phyloP scores from a whole-genome alignment of 768 basidiomycete genomes.

The Mycena latifolia region DNA sequence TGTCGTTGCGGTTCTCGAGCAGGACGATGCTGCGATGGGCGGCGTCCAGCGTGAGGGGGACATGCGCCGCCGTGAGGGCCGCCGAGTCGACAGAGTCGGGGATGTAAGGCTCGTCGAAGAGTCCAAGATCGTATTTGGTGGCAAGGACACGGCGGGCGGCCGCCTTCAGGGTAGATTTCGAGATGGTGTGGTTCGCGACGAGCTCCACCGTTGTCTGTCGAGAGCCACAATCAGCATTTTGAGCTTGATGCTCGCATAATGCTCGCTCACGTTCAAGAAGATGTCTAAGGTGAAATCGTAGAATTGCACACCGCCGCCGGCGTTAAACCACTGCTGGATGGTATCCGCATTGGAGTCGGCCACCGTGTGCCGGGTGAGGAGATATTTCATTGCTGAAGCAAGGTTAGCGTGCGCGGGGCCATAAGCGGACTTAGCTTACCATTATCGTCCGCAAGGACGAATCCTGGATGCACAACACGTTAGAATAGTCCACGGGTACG shows the following conservation, averaged over 20 bases:
- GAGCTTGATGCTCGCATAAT: background rate
- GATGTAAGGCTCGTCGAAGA: constrained; percentile 36
- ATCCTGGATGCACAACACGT: constrained; percentile 19
- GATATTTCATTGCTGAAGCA: constrained; percentile 31
- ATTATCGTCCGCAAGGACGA: constrained; percentile 38
- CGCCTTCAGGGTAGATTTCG: constrained; percentile 36
- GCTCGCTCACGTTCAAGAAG: constrained; percentile 36
- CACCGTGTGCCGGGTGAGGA: constrained; percentile 31
- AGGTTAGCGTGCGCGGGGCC: background rate
- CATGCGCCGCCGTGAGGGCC: constrained; percentile 34
- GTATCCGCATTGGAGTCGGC: constrained; percentile 38
- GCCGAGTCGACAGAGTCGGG: constrained; percentile 35
- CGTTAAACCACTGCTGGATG: constrained; percentile 43
- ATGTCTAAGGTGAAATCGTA: constrained; percentile 40
- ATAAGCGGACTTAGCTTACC: constrained; percentile 15
- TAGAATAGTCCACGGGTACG: background rate
- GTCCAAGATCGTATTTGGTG: constrained; percentile 41
- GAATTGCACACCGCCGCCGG: constrained; percentile 41
- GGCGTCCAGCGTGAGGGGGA: constrained; percentile 41
- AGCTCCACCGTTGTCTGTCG: constrained; percentile 35
- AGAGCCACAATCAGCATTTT: background rate
- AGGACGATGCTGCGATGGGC: constrained; percentile 41
- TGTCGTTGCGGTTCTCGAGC: constrained; percentile 39
- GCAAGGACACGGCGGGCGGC: constrained; percentile 36
- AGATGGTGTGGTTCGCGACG: constrained; percentile 36